Conservation (phyloP, 768 basidiomycete species). For the Russula virescens region DNA sequence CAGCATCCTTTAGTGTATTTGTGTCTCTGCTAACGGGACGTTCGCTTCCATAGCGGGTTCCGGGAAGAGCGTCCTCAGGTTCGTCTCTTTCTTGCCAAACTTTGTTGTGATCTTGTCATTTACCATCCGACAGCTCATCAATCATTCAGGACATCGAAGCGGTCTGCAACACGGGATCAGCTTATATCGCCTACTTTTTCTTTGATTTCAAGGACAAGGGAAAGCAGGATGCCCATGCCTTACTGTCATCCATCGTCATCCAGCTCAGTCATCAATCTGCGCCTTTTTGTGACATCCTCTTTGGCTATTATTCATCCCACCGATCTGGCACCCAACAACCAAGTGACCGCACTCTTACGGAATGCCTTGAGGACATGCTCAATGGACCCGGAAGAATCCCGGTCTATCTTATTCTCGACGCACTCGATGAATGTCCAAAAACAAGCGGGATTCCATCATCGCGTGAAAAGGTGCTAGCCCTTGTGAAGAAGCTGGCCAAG, state of each 20-base stretch:
- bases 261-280: background rate
- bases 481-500: background rate
- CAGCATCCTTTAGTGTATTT: background rate
- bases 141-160: background rate
- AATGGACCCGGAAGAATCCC: background rate
- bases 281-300: background rate
- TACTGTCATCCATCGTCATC: background rate
- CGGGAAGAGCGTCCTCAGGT: background rate
- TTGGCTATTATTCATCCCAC: background rate
- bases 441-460: background rate
- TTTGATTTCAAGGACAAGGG: background rate
- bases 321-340: background rate
- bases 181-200: background rate
- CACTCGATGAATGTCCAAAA: background rate
- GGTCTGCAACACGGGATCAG: background rate
- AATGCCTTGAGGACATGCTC: background rate
- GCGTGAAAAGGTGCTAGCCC: background rate
- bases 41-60: background rate
- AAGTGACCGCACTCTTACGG: background rate
- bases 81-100: background rate
- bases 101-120: too few species aligned
- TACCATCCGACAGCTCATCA: background rate
- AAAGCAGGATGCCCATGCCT: background rate
- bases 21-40: background rate
- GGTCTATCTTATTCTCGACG: background rate